These are phyloP conservation scores for Macrocybe gigantea DNA, from an alignment of 768 basidiomycete genomes.

Conservation along the genomic window DNA sequence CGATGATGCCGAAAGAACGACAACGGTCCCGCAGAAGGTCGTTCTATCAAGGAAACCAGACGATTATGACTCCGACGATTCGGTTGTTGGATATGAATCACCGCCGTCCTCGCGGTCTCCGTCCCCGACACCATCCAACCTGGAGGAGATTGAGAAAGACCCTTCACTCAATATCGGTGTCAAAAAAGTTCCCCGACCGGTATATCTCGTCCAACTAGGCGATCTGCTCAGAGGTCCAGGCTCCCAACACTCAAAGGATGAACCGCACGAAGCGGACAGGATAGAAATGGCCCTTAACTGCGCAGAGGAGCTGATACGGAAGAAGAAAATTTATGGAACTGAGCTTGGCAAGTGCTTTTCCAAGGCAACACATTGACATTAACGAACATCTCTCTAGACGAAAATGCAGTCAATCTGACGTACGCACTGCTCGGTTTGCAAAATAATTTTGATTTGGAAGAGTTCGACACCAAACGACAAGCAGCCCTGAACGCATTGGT, in stretches of 20 bases:
- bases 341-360: conserved; percentile 66
- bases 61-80: conserved; percentile 76
- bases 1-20: background rate
- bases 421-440: conserved; percentile 70
- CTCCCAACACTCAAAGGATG: conserved; percentile 44
- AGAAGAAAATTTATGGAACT: conserved; percentile 78
- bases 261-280: conserved; percentile 63
- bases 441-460: conserved; percentile 79
- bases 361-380: background rate
- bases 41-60: conserved; percentile 13
- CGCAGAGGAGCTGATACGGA: conserved; percentile 80
- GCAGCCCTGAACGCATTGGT: conserved; percentile 75
- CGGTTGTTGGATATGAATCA: conserved; percentile 77
- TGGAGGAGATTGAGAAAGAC: conserved; percentile 81
- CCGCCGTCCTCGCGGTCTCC: conserved; percentile 59
- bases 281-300: conserved; percentile 75
- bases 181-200: conserved; percentile 73
- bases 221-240: conserved; percentile 64
- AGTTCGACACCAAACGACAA: conserved; percentile 74
- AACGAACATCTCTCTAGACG: conserved; percentile 43
- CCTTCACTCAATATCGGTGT: conserved; percentile 69
- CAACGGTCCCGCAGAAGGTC: conserved; percentile 12
- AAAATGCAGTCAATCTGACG: conserved; percentile 82
- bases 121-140: conserved; percentile 77
- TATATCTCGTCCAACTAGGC: conserved; percentile 85